Conservation (phyloP, 2,329 filamentous ascomycete genomes). For the Stromatinia cepivora region DNA sequence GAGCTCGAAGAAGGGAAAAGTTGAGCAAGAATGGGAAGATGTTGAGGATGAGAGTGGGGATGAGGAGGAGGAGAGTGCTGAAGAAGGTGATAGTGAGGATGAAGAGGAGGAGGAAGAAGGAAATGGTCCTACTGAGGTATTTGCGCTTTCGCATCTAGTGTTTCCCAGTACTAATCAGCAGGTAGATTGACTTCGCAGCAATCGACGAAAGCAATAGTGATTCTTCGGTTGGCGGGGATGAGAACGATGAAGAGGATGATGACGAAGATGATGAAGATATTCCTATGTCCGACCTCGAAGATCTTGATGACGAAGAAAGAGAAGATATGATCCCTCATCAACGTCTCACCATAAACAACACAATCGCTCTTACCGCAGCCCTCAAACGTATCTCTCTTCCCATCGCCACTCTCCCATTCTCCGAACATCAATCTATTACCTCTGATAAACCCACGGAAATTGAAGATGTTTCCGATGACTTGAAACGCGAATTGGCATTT, state of each 20-base stretch:
- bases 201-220: conserved; percentile 63
- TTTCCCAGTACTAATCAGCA: conserved; percentile 24
- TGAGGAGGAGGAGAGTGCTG: conserved; percentile 34
- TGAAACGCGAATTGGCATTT: conserved; percentile 89
- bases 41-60: conserved; percentile 44
- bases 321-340: conserved; percentile 88
- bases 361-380: conserved; percentile 75
- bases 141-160: conserved; percentile 19
- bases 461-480: conserved; percentile 83
- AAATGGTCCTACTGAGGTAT: conserved; percentile 31
- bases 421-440: conserved; percentile 75
- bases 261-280: conserved; percentile 84
- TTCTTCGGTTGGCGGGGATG: conserved; percentile 50
- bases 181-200: conserved; percentile 52
- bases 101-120: conserved; percentile 38
- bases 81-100: conserved; percentile 39
- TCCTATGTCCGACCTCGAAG: conserved; percentile 82
- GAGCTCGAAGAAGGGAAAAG: conserved; percentile 49
- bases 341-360: conserved; percentile 97
- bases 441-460: conserved; percentile 70
- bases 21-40: conserved; percentile 49
- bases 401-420: conserved; percentile 71
- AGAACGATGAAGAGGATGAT: conserved; percentile 46
- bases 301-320: conserved; percentile 73
- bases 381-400: conserved; percentile 77